Percentiles rank a stretch among this genome's conserved stretches.
phyloP scores from a whole-genome alignment of 176 grass and related monocot species.

The Oryza officinalis region DNA sequence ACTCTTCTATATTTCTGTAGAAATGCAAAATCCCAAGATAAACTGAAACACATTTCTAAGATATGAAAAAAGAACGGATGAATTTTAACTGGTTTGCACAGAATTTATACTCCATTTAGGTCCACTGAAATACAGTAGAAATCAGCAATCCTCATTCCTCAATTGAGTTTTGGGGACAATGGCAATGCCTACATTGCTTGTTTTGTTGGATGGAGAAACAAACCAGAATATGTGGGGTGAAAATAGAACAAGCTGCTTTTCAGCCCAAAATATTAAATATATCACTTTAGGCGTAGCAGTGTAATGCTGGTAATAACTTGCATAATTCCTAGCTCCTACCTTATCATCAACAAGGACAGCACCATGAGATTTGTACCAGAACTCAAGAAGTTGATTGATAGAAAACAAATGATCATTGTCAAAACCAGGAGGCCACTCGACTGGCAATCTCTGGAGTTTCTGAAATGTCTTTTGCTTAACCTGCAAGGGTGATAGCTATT shows the following conservation, averaged over 20 bases:
- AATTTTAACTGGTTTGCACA: neutral
- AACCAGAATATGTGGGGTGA: neutral
- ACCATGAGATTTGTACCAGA: slow-evolving; percentile 70
- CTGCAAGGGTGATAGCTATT: slow-evolving; percentile 44
- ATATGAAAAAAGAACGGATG: neutral
- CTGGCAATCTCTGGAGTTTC: slow-evolving; percentile 61
- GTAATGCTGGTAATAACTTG: slow-evolving; percentile 15
- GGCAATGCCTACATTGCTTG: too few species aligned
- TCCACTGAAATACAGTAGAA: neutral
- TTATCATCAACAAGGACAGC: slow-evolving; percentile 74
- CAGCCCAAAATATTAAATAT: neutral
- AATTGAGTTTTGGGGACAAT: too few species aligned
- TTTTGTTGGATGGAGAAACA: neutral
- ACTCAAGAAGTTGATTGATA: slow-evolving; percentile 69
- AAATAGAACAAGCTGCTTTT: slow-evolving; percentile 17
- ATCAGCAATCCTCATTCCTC: neutral
- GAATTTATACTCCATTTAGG: neutral
- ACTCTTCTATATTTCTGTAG: neutral
- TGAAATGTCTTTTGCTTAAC: slow-evolving; percentile 50
- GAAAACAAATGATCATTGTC: slow-evolving; percentile 79
- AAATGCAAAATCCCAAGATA: neutral
- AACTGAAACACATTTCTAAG: neutral
- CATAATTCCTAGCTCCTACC: slow-evolving; percentile 34
- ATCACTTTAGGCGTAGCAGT: neutral
- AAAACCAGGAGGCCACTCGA: slow-evolving; percentile 60